Evolutionary conservation across 192 early-diverging fungal genomes (phyloP).

Genomic region (Powellomyces hirtus): DNA sequence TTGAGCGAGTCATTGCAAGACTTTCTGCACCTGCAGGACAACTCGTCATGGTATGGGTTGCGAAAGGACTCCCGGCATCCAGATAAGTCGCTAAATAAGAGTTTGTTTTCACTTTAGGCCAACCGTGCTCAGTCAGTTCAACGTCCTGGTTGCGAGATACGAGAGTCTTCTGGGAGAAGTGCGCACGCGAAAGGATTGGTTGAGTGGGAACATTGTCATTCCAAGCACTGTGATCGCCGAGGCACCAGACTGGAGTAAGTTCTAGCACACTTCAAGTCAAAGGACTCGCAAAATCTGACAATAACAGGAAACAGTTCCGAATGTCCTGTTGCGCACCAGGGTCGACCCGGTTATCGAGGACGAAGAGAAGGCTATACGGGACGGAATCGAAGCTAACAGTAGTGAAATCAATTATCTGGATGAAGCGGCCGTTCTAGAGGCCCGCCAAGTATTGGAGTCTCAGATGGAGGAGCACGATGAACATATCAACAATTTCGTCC

Average conservation of each 20-base stretch:
- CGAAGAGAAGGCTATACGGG: background rate
- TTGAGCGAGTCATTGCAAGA: constrained; percentile 15
- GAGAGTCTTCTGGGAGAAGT: constrained; percentile 17
- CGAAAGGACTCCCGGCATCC: background rate
- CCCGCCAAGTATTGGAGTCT: background rate
- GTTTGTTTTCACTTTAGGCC: constrained; percentile 9
- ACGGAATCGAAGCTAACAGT: background rate
- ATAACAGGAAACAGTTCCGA: constrained; percentile 14
- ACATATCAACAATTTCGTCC: background rate
- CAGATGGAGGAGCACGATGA: constrained; percentile 21
- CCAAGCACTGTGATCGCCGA: constrained; percentile 6
- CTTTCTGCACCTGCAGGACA: constrained; percentile 2
- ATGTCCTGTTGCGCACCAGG: constrained; percentile 18
- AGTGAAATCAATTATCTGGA: constrained; percentile 10
- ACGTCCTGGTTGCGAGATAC: constrained; percentile 21
- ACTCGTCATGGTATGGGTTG: constrained; percentile 5
- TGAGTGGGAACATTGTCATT: constrained; percentile 5
- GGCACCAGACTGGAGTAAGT: constrained; percentile 20
- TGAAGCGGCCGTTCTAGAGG: constrained; percentile 2
- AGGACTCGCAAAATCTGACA: background rate
- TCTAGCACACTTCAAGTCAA: background rate
- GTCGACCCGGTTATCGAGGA: constrained; percentile 15
- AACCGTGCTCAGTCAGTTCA: constrained; percentile 12
- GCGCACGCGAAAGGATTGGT: constrained; percentile 8
- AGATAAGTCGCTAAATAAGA: background rate